Evolutionary conservation across 495 filamentous ascomycete genomes (phyloP).

Genomic region (Hyaloscypha variabilis): DNA sequence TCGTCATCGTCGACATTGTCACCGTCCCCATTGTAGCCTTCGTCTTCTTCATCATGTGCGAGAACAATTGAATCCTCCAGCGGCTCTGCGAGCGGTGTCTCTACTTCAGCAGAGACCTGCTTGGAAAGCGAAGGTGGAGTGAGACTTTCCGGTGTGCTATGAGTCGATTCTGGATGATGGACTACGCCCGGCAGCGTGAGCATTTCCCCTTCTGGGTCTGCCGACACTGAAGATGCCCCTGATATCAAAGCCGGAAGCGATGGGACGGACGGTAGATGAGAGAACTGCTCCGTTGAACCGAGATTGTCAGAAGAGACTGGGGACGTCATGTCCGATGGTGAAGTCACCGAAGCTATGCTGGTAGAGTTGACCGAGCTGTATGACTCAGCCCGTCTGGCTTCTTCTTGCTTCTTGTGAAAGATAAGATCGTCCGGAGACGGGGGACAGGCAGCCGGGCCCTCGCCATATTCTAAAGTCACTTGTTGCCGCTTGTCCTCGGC

Average conservation of each 20-base stretch:
- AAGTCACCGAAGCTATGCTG: conserved; percentile 46
- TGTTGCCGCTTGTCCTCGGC: conserved; percentile 21
- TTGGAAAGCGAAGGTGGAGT: conserved; percentile 46
- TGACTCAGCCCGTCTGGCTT: conserved; percentile 42
- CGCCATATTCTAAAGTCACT: conserved; percentile 10
- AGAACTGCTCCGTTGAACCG: conserved; percentile 57
- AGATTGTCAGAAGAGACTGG: conserved; percentile 58
- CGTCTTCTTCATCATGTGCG: conserved; percentile 47
- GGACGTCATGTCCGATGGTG: conserved; percentile 54
- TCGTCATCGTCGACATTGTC: conserved; percentile 51
- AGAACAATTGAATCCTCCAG: conserved; percentile 21
- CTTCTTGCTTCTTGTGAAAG: conserved; percentile 29
- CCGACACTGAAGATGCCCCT: conserved; percentile 79
- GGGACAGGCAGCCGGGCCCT: conserved; percentile 38
- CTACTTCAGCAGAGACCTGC: conserved; percentile 26
- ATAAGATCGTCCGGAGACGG: conserved; percentile 54
- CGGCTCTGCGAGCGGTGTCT: conserved; percentile 23
- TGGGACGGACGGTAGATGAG: conserved; percentile 65
- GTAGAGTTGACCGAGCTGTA: conserved; percentile 48
- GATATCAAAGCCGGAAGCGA: conserved; percentile 77
- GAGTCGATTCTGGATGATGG: conserved; percentile 31
- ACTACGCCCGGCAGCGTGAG: conserved; percentile 50
- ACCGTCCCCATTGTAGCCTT: conserved; percentile 51
- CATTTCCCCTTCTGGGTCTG: conserved; percentile 56
- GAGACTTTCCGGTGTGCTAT: conserved; percentile 53